These are phyloP conservation scores for Ehretia macrophylla DNA, from an alignment of 257 asterid species.

Conservation along the genomic window DNA sequence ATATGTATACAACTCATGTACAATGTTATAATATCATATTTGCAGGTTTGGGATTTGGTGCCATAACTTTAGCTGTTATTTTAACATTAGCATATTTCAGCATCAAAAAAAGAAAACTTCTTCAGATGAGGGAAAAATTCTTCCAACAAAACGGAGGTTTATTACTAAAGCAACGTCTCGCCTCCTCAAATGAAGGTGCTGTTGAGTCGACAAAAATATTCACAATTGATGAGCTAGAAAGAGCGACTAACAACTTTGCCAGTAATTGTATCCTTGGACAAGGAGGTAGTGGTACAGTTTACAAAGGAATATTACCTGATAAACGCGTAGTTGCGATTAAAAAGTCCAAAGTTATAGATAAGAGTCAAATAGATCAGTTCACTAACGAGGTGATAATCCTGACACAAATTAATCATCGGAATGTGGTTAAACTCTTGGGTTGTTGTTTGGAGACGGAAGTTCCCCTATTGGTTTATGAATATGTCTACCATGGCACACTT, in stretches of 20 bases:
- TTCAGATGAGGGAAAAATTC: slow-evolving; percentile 1
- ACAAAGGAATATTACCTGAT: slow-evolving; percentile 6
- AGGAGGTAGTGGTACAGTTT: slow-evolving; percentile 6
- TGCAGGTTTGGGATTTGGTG: background rate
- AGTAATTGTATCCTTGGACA: background rate
- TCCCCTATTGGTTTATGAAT: slow-evolving; percentile 7
- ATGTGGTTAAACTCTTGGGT: slow-evolving; percentile 5
- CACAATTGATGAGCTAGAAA: background rate
- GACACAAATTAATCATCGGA: slow-evolving; percentile 5
- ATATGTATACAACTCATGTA: background rate
- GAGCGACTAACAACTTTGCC: slow-evolving; percentile 2
- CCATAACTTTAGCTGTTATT: background rate
- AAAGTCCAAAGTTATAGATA: slow-evolving; percentile 1
- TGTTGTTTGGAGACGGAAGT: slow-evolving; percentile 8
- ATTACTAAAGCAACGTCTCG: background rate
- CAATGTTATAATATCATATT: too few relatives aligned
- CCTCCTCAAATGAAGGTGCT: slow-evolving; percentile 2
- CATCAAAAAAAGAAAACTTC: background rate
- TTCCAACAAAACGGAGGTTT: slow-evolving; percentile 11
- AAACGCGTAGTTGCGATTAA: slow-evolving; percentile 3
- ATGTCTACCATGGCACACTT: background rate
- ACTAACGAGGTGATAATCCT: slow-evolving; percentile 1
- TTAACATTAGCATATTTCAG: background rate
- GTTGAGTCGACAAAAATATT: slow-evolving; percentile 1
- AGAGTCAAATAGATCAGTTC: slow-evolving; percentile 3